These are phyloP conservation scores for Calonectria pseudoturangicola DNA, from an alignment of 2,329 filamentous ascomycete genomes.

Conservation along the genomic window DNA sequence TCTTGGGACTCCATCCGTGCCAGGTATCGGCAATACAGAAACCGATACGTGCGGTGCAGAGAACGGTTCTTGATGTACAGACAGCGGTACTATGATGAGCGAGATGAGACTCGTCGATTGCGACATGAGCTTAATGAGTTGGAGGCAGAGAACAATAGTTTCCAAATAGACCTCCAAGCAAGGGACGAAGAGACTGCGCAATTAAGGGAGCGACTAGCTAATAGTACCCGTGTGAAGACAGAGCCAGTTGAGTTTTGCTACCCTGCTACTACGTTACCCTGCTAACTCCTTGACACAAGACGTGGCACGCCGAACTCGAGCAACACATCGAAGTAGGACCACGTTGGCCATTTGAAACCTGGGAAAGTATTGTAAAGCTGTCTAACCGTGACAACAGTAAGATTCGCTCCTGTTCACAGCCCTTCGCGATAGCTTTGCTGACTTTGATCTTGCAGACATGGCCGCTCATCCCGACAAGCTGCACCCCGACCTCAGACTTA, in stretches of 20 bases:
- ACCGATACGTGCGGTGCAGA: background rate
- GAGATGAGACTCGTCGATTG: no score
- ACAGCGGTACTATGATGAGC: background rate
- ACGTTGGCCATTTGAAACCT: background rate
- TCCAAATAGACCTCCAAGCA: no score
- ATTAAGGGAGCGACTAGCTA: no score
- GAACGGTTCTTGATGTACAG: background rate
- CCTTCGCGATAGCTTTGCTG: background rate
- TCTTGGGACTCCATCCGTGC: background rate
- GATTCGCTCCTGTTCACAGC: background rate
- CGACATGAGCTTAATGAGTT: no score
- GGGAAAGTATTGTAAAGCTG: background rate
- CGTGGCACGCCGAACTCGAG: background rate
- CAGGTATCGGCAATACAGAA: background rate
- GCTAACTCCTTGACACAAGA: background rate
- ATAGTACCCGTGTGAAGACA: no score
- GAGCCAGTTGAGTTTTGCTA: no score
- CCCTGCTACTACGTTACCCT: background rate
- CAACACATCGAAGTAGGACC: background rate
- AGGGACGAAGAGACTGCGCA: no score
- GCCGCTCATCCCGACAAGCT: background rate
- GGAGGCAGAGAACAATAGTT: background rate
- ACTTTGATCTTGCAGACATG: slow-evolving; percentile 19
- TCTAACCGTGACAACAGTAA: slow-evolving; percentile 25
- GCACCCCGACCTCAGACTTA: slow-evolving; percentile 20